phyloP scores from a whole-genome alignment of 108 stramenopile species.

The Cyclotella atomus region DNA sequence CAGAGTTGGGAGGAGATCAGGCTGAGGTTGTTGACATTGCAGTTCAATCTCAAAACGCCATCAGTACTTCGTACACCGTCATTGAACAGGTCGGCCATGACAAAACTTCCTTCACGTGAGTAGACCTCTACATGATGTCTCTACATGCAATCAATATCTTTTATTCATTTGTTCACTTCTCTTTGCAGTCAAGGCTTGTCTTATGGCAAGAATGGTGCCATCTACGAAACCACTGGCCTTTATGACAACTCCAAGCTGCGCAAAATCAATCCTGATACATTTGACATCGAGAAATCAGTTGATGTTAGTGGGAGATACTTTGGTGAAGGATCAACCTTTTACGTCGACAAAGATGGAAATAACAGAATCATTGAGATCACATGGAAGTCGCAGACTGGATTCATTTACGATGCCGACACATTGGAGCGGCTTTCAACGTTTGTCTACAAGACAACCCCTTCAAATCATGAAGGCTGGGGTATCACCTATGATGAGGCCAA shows the following conservation, averaged over 20 bases:
- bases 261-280: conserved; percentile 68
- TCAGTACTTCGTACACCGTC: conserved; percentile 39
- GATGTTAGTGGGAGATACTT: conserved; percentile 59
- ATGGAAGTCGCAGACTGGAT: conserved; percentile 72
- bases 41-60: not conserved
- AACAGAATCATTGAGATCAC: conserved; percentile 69
- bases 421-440: conserved; percentile 56
- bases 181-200: conserved; percentile 77
- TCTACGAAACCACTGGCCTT: conserved; percentile 79
- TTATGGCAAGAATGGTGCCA: conserved; percentile 57
- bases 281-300: conserved; percentile 54
- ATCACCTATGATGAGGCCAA: conserved; percentile 71
- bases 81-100: conserved; percentile 72
- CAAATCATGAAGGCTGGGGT: conserved; percentile 79
- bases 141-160: not conserved
- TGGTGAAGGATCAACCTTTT: conserved; percentile 80
- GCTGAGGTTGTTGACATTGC: too few species aligned
- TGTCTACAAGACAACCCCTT: conserved; percentile 59
- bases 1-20: too few species aligned
- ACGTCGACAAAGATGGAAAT: conserved; percentile 46
- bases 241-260: conserved; percentile 69
- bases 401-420: conserved; percentile 73
- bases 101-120: conserved; percentile 66
- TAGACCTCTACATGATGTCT: not conserved
- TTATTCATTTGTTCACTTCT: not conserved